Percentiles rank a stretch among this genome's conserved stretches.
Evolutionary conservation across 1,284 basidiomycete genomes (phyloP).

Genomic region (Sporisorium exsertum): DNA sequence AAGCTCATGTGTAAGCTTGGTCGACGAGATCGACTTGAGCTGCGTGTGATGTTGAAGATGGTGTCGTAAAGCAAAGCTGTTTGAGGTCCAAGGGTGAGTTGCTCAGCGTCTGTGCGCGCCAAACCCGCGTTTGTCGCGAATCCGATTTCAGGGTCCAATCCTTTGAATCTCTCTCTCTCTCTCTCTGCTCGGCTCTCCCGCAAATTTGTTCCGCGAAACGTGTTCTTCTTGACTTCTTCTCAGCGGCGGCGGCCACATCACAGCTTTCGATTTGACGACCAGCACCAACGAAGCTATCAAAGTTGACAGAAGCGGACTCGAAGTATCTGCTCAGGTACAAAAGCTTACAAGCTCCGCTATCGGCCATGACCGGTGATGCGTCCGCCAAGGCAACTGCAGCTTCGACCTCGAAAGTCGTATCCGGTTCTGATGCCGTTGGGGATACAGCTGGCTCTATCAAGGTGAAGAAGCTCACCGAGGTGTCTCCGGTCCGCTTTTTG

Average conservation of each 20-base stretch:
- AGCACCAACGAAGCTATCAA: neutral
- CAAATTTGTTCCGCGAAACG: neutral
- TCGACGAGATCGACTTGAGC: neutral
- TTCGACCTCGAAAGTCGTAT: neutral
- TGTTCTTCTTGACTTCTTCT: neutral
- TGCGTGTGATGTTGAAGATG: neutral
- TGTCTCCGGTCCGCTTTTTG: constrained; percentile 73
- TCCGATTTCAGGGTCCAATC: constrained; percentile 12
- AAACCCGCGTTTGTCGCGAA: constrained; percentile 1
- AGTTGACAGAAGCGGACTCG: neutral
- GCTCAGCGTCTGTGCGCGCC: constrained; percentile 15
- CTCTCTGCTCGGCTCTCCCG: too few relatives aligned
- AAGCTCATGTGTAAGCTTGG: neutral
- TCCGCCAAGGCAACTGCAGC: neutral
- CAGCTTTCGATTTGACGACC: neutral
- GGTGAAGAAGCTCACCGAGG: constrained; percentile 68
- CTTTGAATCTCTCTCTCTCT: too few relatives aligned
- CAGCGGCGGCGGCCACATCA: neutral
- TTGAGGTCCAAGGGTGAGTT: neutral
- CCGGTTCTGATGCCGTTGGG: neutral
- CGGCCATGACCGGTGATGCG: constrained; percentile 10
- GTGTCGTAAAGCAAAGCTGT: constrained; percentile 4
- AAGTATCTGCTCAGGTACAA: neutral
- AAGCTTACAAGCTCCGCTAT: neutral
- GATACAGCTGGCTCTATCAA: neutral